phyloP scores from a whole-genome alignment of 1,284 basidiomycete genomes.

The Rhodotorula sp. region DNA sequence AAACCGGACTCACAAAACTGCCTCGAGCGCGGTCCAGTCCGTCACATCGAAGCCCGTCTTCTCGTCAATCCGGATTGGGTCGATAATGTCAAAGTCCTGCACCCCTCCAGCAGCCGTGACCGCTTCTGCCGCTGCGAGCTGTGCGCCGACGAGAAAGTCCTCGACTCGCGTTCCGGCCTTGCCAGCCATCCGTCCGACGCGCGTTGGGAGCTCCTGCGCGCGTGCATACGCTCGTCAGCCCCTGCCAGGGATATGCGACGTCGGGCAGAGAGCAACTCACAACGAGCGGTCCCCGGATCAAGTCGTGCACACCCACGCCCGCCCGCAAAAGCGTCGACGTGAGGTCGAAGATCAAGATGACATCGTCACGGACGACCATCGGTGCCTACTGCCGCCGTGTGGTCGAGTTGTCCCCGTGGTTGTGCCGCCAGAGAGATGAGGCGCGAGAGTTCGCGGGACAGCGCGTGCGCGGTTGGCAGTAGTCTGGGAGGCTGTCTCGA shows the following conservation, averaged over 20 bases:
- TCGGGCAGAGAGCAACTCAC: slow-evolving; percentile 50
- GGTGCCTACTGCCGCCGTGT: background rate
- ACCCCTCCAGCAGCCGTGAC: slow-evolving; percentile 57
- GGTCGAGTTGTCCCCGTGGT: background rate
- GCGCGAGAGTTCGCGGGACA: background rate
- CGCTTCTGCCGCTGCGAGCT: slow-evolving; percentile 55
- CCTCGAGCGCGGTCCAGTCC: slow-evolving; percentile 89
- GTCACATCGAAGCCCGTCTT: slow-evolving; percentile 62
- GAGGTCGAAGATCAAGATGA: slow-evolving; percentile 76
- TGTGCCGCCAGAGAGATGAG: background rate
- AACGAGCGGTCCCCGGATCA: slow-evolving; percentile 68
- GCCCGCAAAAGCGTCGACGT: slow-evolving; percentile 68
- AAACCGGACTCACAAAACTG: slow-evolving; percentile 67
- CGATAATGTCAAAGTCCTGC: slow-evolving; percentile 60
- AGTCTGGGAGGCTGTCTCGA: background rate
- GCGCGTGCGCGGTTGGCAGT: background rate
- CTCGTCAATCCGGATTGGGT: slow-evolving; percentile 62
- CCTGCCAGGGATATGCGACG: slow-evolving; percentile 34
- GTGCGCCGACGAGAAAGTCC: slow-evolving; percentile 80
- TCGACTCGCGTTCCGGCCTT: slow-evolving; percentile 57
- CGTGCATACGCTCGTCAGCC: background rate
- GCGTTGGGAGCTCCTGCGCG: slow-evolving; percentile 64
- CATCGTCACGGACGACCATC: slow-evolving; percentile 70
- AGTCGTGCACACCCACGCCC: slow-evolving; percentile 74
- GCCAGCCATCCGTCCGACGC: slow-evolving; percentile 63